Percentiles rank a stretch among this genome's conserved stretches.
Evolutionary conservation across 257 asterid species (phyloP).

Genomic region (Linderniella brevidens): DNA sequence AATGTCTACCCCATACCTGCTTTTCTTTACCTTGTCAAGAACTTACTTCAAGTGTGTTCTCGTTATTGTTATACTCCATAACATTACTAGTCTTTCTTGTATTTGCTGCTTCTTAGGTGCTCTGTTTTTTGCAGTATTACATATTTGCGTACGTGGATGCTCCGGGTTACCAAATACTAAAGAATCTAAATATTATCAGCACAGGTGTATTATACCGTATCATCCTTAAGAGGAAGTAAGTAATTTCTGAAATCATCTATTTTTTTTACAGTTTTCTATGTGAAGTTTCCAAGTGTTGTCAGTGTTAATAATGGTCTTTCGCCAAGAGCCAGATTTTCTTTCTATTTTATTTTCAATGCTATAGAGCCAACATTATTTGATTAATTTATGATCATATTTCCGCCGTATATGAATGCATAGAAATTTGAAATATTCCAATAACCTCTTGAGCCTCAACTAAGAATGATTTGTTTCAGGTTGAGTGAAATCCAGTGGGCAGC

Average conservation of each 20-base stretch:
- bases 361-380: too few species aligned
- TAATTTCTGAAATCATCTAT: slow-evolving; percentile 1
- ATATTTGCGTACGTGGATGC: slow-evolving; percentile 98
- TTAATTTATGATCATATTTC: too few species aligned
- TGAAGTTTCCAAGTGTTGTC: too few species aligned
- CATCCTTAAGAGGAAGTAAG: slow-evolving; percentile 88
- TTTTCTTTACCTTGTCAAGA: slow-evolving; percentile 82
- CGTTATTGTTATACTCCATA: background rate
- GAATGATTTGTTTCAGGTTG: slow-evolving; percentile 36
- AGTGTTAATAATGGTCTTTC: too few species aligned
- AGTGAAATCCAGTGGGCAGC: slow-evolving; percentile 98
- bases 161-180: slow-evolving; percentile 96
- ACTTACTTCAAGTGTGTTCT: slow-evolving; percentile 76
- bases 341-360: too few species aligned
- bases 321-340: too few species aligned
- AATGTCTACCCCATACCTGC: slow-evolving; percentile 95
- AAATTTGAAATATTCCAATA: too few species aligned
- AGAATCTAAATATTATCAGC: slow-evolving; percentile 92
- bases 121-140: slow-evolving; percentile 60
- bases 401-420: too few species aligned
- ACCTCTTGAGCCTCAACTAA: background rate
- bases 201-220: slow-evolving; percentile 83
- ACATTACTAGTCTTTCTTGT: too few species aligned
- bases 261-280: too few species aligned
- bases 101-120: too few species aligned